Conservation (phyloP, 768 basidiomycete genomes). For the Leccinum rimulosum region DNA sequence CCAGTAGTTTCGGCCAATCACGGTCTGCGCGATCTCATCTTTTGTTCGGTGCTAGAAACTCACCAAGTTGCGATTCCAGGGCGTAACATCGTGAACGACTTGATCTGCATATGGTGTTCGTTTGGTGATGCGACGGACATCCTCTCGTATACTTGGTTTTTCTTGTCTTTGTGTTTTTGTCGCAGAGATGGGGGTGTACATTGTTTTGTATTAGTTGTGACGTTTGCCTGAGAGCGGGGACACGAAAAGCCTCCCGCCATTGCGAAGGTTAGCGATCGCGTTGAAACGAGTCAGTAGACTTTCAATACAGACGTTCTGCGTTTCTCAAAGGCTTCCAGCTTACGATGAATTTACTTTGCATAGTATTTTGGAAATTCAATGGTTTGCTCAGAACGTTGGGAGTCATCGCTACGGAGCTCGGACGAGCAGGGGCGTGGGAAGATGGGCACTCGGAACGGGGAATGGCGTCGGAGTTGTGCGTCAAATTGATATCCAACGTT, state of each 20-base stretch:
- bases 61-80: background rate
- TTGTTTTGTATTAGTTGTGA: too few species aligned
- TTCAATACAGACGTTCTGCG: background rate
- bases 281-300: background rate
- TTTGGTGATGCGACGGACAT: background rate
- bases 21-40: background rate
- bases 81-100: background rate
- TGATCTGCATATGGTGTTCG: background rate
- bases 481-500: too few species aligned
- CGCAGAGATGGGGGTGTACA: background rate
- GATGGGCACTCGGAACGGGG: too few species aligned
- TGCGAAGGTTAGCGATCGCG: background rate
- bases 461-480: too few species aligned
- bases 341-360: background rate
- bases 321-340: background rate
- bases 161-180: background rate
- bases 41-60: background rate
- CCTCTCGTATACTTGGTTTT: background rate
- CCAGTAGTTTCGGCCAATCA: background rate
- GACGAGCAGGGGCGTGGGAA: background rate
- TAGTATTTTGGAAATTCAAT: background rate
- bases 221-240: background rate
- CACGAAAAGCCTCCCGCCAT: background rate
- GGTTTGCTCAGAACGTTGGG: background rate
- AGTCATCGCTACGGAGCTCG: background rate